Evolutionary conservation across 2,329 filamentous ascomycete species (phyloP).

Genomic region (Massarina eburnea): DNA sequence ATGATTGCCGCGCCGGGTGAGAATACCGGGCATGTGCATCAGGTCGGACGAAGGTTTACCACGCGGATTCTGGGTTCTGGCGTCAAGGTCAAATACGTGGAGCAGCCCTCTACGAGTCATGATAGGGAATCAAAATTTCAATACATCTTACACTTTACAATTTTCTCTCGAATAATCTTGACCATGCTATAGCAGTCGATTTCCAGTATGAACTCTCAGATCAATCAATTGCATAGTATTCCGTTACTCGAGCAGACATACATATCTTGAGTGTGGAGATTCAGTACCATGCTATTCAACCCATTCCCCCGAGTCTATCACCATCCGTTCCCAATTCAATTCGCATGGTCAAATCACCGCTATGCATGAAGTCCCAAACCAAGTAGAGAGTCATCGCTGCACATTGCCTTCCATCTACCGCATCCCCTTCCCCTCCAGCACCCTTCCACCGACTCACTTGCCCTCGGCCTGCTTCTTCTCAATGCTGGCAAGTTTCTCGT

Average conservation of each 20-base stretch:
- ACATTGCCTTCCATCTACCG: not conserved
- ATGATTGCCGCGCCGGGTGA: not conserved
- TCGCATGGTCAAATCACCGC: not conserved
- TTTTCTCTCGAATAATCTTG: too few relatives aligned
- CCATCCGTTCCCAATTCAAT: too few relatives aligned
- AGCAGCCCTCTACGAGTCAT: not conserved
- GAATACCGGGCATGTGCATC: not conserved
- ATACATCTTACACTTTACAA: not conserved
- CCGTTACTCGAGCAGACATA: too few relatives aligned
- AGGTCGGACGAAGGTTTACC: conserved; percentile 1
- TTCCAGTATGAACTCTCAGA: too few relatives aligned
- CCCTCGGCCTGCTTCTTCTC: conserved; percentile 21
- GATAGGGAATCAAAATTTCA: conserved; percentile 1
- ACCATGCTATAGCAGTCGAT: too few relatives aligned
- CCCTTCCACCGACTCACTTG: conserved; percentile 1
- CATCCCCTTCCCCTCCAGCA: not conserved
- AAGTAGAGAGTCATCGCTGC: not conserved
- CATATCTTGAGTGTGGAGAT: too few relatives aligned
- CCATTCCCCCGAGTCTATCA: too few relatives aligned
- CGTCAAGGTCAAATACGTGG: not conserved
- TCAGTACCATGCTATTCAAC: too few relatives aligned
- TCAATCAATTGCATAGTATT: too few relatives aligned
- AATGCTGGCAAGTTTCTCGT: conserved; percentile 34
- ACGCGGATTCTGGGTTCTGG: not conserved
- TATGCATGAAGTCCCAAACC: not conserved